Evolutionary conservation across 352 stramenopile species (phyloP), one percentile per base, ranked within the genome.

Genomic region (Phytophthora capsici): DNA sequence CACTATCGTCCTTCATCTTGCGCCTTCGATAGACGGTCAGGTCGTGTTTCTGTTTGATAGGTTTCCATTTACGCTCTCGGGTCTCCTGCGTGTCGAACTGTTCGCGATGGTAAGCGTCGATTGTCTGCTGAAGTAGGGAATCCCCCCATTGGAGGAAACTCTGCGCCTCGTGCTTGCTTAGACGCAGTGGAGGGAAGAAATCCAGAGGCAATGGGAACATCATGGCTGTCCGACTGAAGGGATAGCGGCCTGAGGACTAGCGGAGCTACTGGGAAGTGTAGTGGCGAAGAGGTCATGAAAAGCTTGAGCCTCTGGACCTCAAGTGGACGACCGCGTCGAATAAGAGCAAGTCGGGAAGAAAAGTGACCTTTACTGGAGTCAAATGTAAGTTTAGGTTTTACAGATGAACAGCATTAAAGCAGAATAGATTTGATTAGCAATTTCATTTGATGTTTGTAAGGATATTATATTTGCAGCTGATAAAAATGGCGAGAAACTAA

Each of bases 91-190:
- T 84, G 54, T 87, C 69, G 54, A 86, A 86, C 60, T 91, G 82
- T 43, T 90, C 78, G 44, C 77, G 78, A 44, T 89, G 82, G 48
- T 89, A 89, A 13, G 79, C 72, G 49, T 89, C 73, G 30, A 93
- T 74, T n/a, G 84, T 93, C 52, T 88, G 68, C 28, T 86, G 69
- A 8, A 93, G 67, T 8, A 91, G 72, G 2, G 79, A 77, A 36
- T 85, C 64, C 4, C 82, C 83, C 84, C 84, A 93, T 19, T 77
- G 62, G 50, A 90, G 77, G 68, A 90, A 91, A 9, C 76, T 74
- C 25, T 72, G 46, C 28, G 73, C 60, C 36, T 92, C 81, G 23
- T 81, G 53, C 16, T 56, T 43, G 46, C 65, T 86, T 22, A 92
- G 63, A 17, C 79, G 70, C 36, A 92, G 56, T 5, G 67, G 73